Evolutionary conservation across 805 yeast genomes (phyloP).

Genomic region (Yamadazyma nakazawae): DNA sequence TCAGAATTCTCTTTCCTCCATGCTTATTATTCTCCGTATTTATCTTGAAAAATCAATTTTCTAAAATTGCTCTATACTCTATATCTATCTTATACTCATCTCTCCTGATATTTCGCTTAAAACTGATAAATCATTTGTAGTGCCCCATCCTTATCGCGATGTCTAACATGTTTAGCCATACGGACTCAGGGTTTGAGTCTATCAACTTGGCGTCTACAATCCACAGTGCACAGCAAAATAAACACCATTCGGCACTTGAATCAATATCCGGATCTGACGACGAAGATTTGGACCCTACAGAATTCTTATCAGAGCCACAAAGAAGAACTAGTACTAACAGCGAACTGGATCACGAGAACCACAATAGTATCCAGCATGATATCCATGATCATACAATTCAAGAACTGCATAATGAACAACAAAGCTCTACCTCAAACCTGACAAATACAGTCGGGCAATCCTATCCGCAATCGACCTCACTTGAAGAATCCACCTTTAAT

Average conservation of each 20-base stretch:
- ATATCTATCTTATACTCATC: not conserved
- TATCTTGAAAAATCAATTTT: too few species aligned
- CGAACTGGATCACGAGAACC: constrained; percentile 13
- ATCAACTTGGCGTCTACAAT: constrained; percentile 14
- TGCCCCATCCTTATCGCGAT: not conserved
- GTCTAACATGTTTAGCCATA: constrained; percentile 1
- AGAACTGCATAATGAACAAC: not conserved
- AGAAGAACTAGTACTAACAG: not conserved
- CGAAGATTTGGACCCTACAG: constrained; percentile 25
- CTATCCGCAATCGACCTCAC: not conserved
- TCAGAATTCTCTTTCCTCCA: too few species aligned
- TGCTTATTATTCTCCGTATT: too few species aligned
- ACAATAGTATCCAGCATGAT: not conserved
- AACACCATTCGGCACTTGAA: not conserved
- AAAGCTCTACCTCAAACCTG: constrained; percentile 6
- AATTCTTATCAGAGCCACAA: constrained; percentile 17
- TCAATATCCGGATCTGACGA: constrained; percentile 5
- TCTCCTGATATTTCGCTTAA: not conserved
- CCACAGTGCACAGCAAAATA: not conserved
- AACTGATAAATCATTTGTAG: not conserved
- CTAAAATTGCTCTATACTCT: not conserved
- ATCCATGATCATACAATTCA: not conserved
- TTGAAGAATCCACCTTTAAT: constrained; percentile 1
- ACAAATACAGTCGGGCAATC: constrained; percentile 6
- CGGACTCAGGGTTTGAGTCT: constrained; percentile 12